These are phyloP conservation scores for Lepidium africanum DNA, from an alignment of 345 rosid species.

Conservation along the genomic window DNA sequence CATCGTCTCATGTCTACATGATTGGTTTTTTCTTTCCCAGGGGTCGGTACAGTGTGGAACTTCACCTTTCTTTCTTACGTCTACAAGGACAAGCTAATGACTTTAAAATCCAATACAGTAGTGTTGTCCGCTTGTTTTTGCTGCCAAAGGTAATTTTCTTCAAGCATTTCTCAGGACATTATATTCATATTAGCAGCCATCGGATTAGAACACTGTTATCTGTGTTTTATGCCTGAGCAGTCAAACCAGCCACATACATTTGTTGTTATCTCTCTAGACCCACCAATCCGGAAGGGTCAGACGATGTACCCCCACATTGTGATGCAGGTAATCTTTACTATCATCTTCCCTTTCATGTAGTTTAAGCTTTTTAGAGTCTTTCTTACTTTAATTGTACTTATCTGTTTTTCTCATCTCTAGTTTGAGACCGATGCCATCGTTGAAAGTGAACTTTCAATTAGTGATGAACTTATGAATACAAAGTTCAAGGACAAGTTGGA, in stretches of 20 bases:
- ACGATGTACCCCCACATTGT: slow-evolving; percentile 93
- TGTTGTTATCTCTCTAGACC: slow-evolving; percentile 92
- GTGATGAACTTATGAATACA: slow-evolving; percentile 66
- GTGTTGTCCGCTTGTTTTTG: slow-evolving; percentile 90
- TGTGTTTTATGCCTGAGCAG: slow-evolving; percentile 35
- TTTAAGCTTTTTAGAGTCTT: not conserved
- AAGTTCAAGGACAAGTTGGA: slow-evolving; percentile 92
- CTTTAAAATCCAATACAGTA: slow-evolving; percentile 97
- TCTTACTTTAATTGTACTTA: not conserved
- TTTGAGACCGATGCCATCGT: slow-evolving; percentile 77
- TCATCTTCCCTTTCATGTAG: not conserved
- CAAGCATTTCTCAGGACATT: not conserved
- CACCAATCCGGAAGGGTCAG: slow-evolving; percentile 97
- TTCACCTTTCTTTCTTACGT: slow-evolving; percentile 84
- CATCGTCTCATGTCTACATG: slow-evolving; percentile 2
- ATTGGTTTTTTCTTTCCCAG: slow-evolving; percentile 31
- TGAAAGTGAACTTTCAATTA: slow-evolving; percentile 51
- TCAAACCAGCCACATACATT: slow-evolving; percentile 95
- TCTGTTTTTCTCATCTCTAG: slow-evolving; percentile 29
- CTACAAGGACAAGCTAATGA: slow-evolving; percentile 98
- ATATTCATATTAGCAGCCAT: not conserved
- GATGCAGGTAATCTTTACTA: slow-evolving; percentile 56
- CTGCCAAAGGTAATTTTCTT: slow-evolving; percentile 71
- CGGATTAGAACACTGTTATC: not conserved
- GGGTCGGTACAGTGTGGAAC: slow-evolving; percentile 98